Conservation (phyloP, 306 rosid genomes). For the Citrullus amarus region DNA sequence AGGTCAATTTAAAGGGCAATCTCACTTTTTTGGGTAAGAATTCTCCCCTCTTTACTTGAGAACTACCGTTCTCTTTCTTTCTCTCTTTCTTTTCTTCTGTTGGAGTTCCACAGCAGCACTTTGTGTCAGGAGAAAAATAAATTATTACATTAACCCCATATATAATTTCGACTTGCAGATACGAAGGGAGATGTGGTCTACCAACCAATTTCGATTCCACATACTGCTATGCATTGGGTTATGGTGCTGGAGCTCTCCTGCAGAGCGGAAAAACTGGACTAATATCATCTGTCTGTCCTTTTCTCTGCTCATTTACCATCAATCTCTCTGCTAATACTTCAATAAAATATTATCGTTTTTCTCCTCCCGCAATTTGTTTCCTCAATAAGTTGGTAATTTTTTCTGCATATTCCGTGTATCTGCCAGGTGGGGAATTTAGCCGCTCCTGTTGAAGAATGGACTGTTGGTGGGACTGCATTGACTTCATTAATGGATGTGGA, state of each 20-base stretch:
- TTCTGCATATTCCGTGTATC: neutral
- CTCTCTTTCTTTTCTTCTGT: neutral
- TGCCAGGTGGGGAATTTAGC: conserved; percentile 77
- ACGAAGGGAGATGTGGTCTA: conserved; percentile 95
- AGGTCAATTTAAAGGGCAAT: conserved; percentile 64
- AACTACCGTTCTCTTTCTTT: neutral
- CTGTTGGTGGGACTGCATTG: conserved; percentile 89
- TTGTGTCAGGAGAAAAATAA: neutral
- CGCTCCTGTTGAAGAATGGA: conserved; percentile 89
- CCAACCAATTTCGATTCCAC: conserved; percentile 93
- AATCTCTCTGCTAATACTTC: neutral
- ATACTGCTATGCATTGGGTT: conserved; percentile 95
- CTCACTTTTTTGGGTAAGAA: conserved; percentile 95
- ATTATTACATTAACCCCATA: neutral
- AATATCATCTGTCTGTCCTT: conserved; percentile 79
- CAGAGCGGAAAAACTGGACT: conserved; percentile 84
- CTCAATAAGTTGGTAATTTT: neutral
- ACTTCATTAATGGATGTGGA: conserved; percentile 92
- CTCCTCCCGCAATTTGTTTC: neutral
- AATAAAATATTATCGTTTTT: neutral
- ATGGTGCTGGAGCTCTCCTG: conserved; percentile 88
- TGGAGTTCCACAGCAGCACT: neutral
- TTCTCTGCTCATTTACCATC: neutral
- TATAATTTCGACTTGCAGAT: conserved; percentile 30
- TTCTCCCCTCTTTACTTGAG: conserved; percentile 6